A percentile compares a stretch with the other conserved stretches of the same genome.
Evolutionary conservation across 2,329 filamentous ascomycete genomes (phyloP).

Genomic region (Trichothecium roseum): DNA sequence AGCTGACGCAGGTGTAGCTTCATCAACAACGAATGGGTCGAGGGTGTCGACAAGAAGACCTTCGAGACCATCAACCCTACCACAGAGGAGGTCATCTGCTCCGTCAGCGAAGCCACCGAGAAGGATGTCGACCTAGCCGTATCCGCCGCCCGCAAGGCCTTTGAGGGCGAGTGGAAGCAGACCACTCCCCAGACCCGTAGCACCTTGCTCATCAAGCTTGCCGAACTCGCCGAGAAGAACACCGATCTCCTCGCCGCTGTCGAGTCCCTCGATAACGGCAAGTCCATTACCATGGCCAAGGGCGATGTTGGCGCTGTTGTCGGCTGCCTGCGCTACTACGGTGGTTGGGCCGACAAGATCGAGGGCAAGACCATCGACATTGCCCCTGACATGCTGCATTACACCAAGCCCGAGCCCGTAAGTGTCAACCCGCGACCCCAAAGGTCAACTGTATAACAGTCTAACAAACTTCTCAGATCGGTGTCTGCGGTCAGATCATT

Average conservation of each 20-base stretch:
- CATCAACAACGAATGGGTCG: conserved; percentile 88
- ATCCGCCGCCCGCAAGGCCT: conserved; percentile 73
- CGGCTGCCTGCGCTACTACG: conserved; percentile 63
- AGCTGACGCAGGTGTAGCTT: conserved; percentile 41
- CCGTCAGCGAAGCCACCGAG: conserved; percentile 76
- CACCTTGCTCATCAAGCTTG: conserved; percentile 62
- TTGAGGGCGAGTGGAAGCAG: conserved; percentile 61
- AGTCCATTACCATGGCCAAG: conserved; percentile 66
- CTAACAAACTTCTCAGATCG: conserved; percentile 29
- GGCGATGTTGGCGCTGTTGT: conserved; percentile 61
- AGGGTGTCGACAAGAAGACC: conserved; percentile 71
- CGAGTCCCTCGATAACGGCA: conserved; percentile 83
- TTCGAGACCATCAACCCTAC: conserved; percentile 88
- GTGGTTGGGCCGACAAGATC: conserved; percentile 87
- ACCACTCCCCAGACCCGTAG: conserved; percentile 63
- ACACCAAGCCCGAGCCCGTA: conserved; percentile 65
- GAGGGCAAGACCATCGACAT: conserved; percentile 80
- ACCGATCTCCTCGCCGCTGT: conserved; percentile 65
- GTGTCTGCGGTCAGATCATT: conserved; percentile 78
- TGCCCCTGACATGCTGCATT: conserved; percentile 68
- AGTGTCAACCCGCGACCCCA: conserved; percentile 12
- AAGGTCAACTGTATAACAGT: neutral
- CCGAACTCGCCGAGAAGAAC: conserved; percentile 73
- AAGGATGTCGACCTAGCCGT: conserved; percentile 80
- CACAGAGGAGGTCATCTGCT: conserved; percentile 75